Evolutionary conservation across 2,329 filamentous ascomycete genomes (phyloP), one percentile per base, ranked within the genome.

Genomic region (Allantophomopsis lycopodina): DNA sequence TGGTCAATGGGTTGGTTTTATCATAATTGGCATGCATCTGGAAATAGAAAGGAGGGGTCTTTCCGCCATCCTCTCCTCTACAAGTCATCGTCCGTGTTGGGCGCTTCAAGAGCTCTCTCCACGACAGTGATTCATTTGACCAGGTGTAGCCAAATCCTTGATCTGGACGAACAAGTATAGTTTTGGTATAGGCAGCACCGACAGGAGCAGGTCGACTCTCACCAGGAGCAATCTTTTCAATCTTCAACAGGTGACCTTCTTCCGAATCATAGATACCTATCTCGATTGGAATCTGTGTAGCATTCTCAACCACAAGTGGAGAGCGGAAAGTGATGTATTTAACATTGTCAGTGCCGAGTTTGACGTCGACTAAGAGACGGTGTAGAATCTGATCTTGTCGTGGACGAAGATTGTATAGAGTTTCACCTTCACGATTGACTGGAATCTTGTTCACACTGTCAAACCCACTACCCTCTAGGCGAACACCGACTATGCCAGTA

Each of bases 291-390:
- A 98, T 94, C 55, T 98, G 86, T 0, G 91, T 98, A 46, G 91
- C 83, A 59, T 98, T 98, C 56, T 98, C 91, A 7, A 98, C 78
- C 0, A 95, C 63, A 1, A 98, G 65, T 1, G 91, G 91, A 14
- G 89, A 96, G 18, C 91, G 76, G 53, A 98, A 79, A 1, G 88
- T 98, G 53, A 98, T 93, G 56, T 94, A 93, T 64, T 98, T 98
- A 62, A 98, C 84, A 52, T 96, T 96, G 64, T 98, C 89, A 1
- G 76, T 65, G n/a, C 87, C 91, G 17, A 98, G 70, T 39, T 76
- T 85, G 39, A 98, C 82, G 42, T 98, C 91, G 0, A 96, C 88
- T 17, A 96, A 76, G 14, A 98, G 72, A 16, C 88, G 82, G 57
- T 98, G 93, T 46, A 89, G 70, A 2, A 94, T 71, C 42, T 83